Percentiles rank a stretch among this genome's conserved stretches.
Conservation (phyloP, 208 protist genomes). For the Trypanosoma boissoni region DNA sequence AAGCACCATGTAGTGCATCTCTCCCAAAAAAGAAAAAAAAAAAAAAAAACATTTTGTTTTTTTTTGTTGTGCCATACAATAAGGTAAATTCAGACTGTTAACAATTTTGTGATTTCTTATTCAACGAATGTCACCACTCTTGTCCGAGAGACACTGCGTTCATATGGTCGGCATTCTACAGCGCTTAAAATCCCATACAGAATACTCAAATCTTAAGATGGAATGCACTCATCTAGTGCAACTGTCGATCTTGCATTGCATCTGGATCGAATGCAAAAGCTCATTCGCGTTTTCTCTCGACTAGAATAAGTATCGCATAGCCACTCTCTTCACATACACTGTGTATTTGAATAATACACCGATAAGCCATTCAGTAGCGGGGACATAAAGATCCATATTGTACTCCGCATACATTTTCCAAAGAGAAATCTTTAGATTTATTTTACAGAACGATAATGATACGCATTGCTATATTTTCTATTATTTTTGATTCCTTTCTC, state of each 20-base stretch:
- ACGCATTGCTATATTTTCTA: too few relatives aligned
- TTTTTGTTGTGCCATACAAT: constrained; percentile 30
- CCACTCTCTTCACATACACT: too few relatives aligned
- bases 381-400: too few relatives aligned
- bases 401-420: too few relatives aligned
- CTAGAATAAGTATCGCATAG: neutral
- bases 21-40: constrained; percentile 35
- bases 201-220: constrained; percentile 21
- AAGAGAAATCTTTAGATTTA: too few relatives aligned
- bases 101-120: constrained; percentile 44
- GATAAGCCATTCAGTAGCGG: too few relatives aligned
- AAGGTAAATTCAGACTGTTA: constrained; percentile 47
- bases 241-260: constrained; percentile 31
- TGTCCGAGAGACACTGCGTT: constrained; percentile 60
- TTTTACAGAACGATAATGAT: too few relatives aligned
- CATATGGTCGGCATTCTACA: constrained; percentile 68
- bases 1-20: constrained; percentile 22
- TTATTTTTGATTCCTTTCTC: too few relatives aligned
- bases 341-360: too few relatives aligned
- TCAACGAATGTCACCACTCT: constrained; percentile 53
- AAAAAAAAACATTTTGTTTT: too few relatives aligned
- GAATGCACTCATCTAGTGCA: constrained; percentile 35
- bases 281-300: constrained; percentile 20
- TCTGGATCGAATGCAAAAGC: constrained; percentile 40
- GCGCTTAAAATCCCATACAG: constrained; percentile 37